Conservation (phyloP, 345 rosid species). For the Carallia brachiata region DNA sequence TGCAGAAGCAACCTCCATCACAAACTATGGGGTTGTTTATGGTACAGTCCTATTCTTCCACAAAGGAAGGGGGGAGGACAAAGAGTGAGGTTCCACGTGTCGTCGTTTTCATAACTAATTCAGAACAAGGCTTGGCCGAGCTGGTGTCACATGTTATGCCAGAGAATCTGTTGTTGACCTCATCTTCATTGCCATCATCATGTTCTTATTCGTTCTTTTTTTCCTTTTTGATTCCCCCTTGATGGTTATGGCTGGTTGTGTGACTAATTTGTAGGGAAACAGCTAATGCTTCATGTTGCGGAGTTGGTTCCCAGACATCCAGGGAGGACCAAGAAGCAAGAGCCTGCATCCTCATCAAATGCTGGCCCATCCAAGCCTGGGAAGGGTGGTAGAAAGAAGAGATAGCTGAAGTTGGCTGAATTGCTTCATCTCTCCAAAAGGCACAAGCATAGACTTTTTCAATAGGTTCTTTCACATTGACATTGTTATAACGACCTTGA, state of each 20-base stretch:
- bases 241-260: neutral
- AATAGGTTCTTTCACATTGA: too few species aligned
- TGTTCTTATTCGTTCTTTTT: neutral
- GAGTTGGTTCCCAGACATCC: constrained; percentile 90
- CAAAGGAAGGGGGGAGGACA: neutral
- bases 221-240: neutral
- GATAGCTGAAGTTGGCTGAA: constrained; percentile 31
- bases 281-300: constrained; percentile 80
- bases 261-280: constrained; percentile 58
- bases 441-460: too few species aligned
- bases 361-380: too few species aligned
- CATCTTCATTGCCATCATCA: neutral
- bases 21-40: neutral
- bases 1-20: neutral
- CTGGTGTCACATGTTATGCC: too few species aligned
- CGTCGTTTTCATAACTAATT: neutral
- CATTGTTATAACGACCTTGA: too few species aligned
- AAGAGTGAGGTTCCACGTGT: neutral
- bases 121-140: too few species aligned
- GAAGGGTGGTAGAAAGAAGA: constrained; percentile 65
- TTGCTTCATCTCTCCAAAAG: too few species aligned
- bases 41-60: neutral
- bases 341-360: constrained; percentile 22
- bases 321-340: constrained; percentile 80
- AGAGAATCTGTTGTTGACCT: neutral